phyloP scores from a whole-genome alignment of 23 red algal genomes.

The Porphyridium purpureum region DNA sequence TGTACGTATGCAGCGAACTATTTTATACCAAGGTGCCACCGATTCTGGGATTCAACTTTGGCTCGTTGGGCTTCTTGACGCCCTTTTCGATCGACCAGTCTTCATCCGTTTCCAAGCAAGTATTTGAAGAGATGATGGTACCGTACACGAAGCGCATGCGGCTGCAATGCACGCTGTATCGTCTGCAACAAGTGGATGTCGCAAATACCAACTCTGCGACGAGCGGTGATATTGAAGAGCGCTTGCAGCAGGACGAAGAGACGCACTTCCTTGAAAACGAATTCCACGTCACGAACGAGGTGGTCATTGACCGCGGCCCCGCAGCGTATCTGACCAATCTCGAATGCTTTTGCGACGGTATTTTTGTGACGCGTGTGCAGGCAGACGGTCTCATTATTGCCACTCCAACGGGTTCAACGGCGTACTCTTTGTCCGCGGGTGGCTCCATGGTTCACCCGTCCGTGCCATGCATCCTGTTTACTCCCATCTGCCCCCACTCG shows the following conservation, averaged over 20 bases:
- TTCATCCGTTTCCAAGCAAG: not conserved
- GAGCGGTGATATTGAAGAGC: too few species aligned
- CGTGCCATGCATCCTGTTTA: too few species aligned
- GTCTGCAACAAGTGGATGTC: too few species aligned
- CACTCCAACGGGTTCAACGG: slow-evolving; percentile 91
- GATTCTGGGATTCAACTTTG: too few species aligned
- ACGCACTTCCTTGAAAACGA: not conserved
- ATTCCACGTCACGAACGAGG: slow-evolving; percentile 64
- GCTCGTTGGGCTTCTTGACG: slow-evolving; percentile 64
- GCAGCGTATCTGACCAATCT: slow-evolving; percentile 66
- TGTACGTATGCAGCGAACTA: too few species aligned
- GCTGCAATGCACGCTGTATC: slow-evolving; percentile 41
- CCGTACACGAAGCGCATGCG: slow-evolving; percentile 70
- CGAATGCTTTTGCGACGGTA: slow-evolving; percentile 36
- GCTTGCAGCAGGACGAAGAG: too few species aligned
- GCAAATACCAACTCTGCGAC: too few species aligned
- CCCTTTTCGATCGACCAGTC: slow-evolving; percentile 24
- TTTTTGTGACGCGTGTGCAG: too few species aligned
- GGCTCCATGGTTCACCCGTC: too few species aligned
- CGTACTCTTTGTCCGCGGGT: slow-evolving; percentile 67
- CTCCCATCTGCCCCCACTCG: slow-evolving; percentile 84
- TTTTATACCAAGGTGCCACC: too few species aligned
- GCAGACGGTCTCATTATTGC: slow-evolving; percentile 96
- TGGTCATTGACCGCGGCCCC: slow-evolving; percentile 73
- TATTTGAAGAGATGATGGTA: slow-evolving; percentile 48